Percentiles rank a stretch among this genome's conserved stretches.
phyloP scores from a whole-genome alignment of 768 basidiomycete species.

The Pisolithus sp. region DNA sequence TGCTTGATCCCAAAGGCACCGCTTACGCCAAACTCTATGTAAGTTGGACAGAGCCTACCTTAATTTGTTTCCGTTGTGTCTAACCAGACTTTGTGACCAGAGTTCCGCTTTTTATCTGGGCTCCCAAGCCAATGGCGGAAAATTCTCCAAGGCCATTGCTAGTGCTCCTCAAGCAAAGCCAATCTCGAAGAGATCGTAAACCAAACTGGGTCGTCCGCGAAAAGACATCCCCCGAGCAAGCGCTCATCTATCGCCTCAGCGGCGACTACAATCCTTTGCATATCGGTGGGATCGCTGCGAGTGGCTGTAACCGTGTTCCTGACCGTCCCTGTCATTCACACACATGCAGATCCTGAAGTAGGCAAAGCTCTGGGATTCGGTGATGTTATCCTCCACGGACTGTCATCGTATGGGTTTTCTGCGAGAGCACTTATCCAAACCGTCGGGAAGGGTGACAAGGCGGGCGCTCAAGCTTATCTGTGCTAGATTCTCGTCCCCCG shows the following conservation, averaged over 20 bases:
- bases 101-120: conserved; percentile 66
- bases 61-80: neutral
- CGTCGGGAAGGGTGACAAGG: conserved; percentile 54
- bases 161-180: conserved; percentile 55
- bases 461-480: conserved; percentile 64
- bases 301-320: neutral
- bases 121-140: conserved; percentile 54
- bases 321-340: neutral
- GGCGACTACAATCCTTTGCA: conserved; percentile 80
- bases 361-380: conserved; percentile 75
- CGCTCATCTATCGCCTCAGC: conserved; percentile 63
- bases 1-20: conserved; percentile 57
- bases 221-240: conserved; percentile 59
- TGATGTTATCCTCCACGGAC: conserved; percentile 79
- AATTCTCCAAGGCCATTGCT: conserved; percentile 57
- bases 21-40: conserved; percentile 61
- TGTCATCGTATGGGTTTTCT: conserved; percentile 76
- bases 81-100: conserved; percentile 26
- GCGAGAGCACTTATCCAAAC: conserved; percentile 68
- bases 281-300: conserved; percentile 40
- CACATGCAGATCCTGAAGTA: conserved; percentile 55
- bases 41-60: conserved; percentile 9
- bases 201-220: conserved; percentile 59
- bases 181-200: conserved; percentile 51
- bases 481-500: conserved; percentile 75